phyloP scores from a whole-genome alignment of 805 yeast genomes.

The Candida sonorensis region DNA sequence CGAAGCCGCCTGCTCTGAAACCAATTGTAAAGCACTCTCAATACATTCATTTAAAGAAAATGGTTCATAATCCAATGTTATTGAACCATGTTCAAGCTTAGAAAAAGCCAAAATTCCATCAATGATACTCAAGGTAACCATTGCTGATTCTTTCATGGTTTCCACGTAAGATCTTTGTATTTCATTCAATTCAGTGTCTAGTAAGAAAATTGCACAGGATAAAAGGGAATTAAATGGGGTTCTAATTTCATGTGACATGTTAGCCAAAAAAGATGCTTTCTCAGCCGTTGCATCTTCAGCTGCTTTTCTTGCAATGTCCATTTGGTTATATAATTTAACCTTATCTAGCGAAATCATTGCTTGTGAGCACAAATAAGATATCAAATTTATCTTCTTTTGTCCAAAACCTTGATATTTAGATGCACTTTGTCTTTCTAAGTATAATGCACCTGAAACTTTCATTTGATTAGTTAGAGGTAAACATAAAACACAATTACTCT shows the following conservation, averaged over 20 bases:
- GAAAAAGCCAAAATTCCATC: conserved; percentile 50
- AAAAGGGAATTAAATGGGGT: conserved; percentile 49
- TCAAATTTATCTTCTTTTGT: conserved; percentile 31
- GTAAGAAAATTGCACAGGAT: conserved; percentile 41
- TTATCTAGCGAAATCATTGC: conserved; percentile 47
- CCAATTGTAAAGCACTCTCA: conserved; percentile 40
- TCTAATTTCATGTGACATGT: conserved; percentile 53
- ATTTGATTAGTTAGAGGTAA: conserved; percentile 38
- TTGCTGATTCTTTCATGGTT: conserved; percentile 43
- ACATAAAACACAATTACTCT: conserved; percentile 33
- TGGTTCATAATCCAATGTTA: conserved; percentile 35
- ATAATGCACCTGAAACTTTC: conserved; percentile 39
- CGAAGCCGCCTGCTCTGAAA: conserved; percentile 40
- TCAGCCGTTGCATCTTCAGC: conserved; percentile 51
- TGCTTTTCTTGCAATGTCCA: conserved; percentile 44
- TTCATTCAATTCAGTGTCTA: conserved; percentile 38
- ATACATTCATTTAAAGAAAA: conserved; percentile 39
- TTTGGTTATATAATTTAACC: conserved; percentile 38
- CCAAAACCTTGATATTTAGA: conserved; percentile 19
- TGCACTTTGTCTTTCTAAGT: conserved; percentile 30
- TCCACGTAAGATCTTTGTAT: conserved; percentile 46
- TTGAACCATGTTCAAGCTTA: conserved; percentile 49
- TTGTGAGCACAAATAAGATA: conserved; percentile 40
- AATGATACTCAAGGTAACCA: conserved; percentile 44
- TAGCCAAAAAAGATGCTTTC: conserved; percentile 46